Evolutionary conservation across 495 filamentous ascomycete genomes (phyloP).

Genomic region (Annulohypoxylon maeteangense): DNA sequence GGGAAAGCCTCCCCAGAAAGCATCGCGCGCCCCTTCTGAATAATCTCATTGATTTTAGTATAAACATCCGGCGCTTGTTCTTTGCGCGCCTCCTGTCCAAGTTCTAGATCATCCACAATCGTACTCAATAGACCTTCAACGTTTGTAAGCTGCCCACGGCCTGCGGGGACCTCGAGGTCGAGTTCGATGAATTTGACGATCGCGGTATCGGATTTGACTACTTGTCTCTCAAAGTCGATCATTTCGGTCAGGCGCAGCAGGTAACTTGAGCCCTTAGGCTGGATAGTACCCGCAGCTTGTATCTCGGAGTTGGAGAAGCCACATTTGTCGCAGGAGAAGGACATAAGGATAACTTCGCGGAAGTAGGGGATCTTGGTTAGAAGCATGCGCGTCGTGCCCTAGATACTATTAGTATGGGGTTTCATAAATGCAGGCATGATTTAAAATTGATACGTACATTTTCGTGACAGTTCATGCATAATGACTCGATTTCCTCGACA

Average conservation of each 20-base stretch:
- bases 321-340: conserved; percentile 91
- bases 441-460: conserved; percentile 67
- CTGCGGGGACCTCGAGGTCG: conserved; percentile 90
- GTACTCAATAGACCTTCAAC: conserved; percentile 85
- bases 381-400: conserved; percentile 87
- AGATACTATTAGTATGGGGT: conserved; percentile 14
- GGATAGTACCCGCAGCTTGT: conserved; percentile 88
- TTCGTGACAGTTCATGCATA: conserved; percentile 72
- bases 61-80: conserved; percentile 77
- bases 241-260: conserved; percentile 74
- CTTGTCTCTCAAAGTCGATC: conserved; percentile 81
- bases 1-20: conserved; percentile 78
- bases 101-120: conserved; percentile 78
- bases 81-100: conserved; percentile 79
- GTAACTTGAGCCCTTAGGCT: conserved; percentile 85
- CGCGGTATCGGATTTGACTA: conserved; percentile 91
- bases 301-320: conserved; percentile 89
- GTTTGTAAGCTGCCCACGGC: conserved; percentile 88
- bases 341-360: conserved; percentile 96
- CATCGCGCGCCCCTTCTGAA: conserved; percentile 76
- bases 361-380: conserved; percentile 95
- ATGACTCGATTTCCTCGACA: conserved; percentile 68
- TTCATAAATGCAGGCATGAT: neutral
- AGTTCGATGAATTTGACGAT: conserved; percentile 83
- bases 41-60: conserved; percentile 77